Evolutionary conservation across 352 stramenopile species (phyloP), one percentile per base, ranked within the genome.

Genomic region (Paralagenidium karlingii): DNA sequence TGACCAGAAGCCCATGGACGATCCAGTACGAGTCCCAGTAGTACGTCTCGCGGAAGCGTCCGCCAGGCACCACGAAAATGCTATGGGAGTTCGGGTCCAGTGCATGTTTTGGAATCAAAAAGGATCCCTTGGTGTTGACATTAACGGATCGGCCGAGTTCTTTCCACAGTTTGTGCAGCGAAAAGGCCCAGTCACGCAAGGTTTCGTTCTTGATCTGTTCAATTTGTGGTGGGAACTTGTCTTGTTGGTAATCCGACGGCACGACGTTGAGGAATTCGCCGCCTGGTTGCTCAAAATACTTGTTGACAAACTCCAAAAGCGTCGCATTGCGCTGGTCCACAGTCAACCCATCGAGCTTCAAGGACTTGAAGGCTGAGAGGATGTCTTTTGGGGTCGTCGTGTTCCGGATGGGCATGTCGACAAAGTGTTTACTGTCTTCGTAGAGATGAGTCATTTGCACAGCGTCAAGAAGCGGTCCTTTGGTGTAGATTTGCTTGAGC

Each of bases 11-110:
- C 8, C 61, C 58, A 30, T 42, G 24, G 32, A 78, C 38, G 21
- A 73, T 75, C 65, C 65, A 79, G 46, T 60, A 78, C 11, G 38
- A 53, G 45, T 79, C 65, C 65, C 65, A 78, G 38, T 79, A 78
- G 42, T 78, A 79, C 16, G 28, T 42, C 45, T 79, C 65, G 10
- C 60, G 45, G 40, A 77, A 78, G 9, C 64, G 47, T n/a, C 54
- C 64, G 11, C 62, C 64, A 10, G 59, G 63, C 3, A 71, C 43
- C 5, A 77, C 46, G 32, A 77, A 41, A 7, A 50, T 33, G 32
- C 58, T 27, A 19, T 24, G 22, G 19, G 41, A 20, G 18, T 26
- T 26, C 20, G n/a, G 36, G n/a, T 29, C 15, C 36, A 26, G 7
- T 24, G 36, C 36, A 15, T 41, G 36, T 36, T 36, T 16, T 36